Conservation (phyloP, 352 stramenopile species). For the Phytophthora boehmeriae region DNA sequence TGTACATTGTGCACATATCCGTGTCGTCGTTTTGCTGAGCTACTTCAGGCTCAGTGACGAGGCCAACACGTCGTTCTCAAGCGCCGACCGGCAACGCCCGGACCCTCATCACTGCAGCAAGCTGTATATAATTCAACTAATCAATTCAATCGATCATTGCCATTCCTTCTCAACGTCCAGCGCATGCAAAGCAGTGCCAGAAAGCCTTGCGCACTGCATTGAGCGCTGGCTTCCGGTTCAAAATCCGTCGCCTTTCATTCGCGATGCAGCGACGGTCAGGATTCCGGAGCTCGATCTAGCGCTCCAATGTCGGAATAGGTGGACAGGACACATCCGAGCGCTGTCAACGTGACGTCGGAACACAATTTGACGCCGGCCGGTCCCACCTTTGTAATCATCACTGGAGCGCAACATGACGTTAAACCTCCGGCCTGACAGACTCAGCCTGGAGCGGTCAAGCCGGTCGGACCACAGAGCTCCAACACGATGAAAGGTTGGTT, state of each 20-base stretch:
- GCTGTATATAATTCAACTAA: conserved; percentile 37
- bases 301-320: conserved; percentile 4
- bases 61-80: conserved; percentile 8
- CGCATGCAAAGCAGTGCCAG: conserved; percentile 3
- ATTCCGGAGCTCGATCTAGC: conserved; percentile 5
- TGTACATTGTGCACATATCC: conserved; percentile 32
- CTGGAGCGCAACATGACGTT: neutral
- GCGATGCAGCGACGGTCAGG: conserved; percentile 1
- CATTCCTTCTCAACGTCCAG: conserved; percentile 9
- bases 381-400: conserved; percentile 3
- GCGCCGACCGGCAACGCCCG: conserved; percentile 18
- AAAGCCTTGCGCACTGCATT: no score
- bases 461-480: no score
- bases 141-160: conserved; percentile 19
- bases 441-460: no score
- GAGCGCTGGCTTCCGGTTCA: neutral
- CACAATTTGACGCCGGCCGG: conserved; percentile 22
- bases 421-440: no score
- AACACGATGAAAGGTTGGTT: no score
- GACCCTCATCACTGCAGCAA: conserved; percentile 54
- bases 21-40: conserved; percentile 24
- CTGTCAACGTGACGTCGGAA: conserved; percentile 21
- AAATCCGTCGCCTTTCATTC: no score
- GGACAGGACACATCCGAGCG: conserved; percentile 11
- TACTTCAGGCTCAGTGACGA: conserved; percentile 24